Conservation (phyloP, 805 yeast genomes). For the Metschnikowia kofuensis region DNA sequence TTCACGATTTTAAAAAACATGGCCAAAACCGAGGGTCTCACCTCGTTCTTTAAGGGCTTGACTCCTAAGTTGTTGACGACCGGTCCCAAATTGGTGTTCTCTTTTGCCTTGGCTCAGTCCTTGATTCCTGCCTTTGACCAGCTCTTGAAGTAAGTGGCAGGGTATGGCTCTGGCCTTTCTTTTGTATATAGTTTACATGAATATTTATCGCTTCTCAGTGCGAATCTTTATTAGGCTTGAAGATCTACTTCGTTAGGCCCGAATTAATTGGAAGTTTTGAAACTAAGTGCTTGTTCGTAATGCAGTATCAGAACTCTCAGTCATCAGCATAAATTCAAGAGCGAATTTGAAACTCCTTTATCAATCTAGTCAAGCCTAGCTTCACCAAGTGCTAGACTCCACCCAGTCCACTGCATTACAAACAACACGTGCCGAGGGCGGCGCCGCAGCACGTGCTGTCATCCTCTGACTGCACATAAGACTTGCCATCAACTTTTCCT, state of each 20-base stretch:
- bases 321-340: no score
- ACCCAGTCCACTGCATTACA: neutral
- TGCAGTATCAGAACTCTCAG: no score
- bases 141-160: conserved; percentile 38
- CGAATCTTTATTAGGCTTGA: no score
- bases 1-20: conserved; percentile 89
- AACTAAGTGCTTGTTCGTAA: no score
- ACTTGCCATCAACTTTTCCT: no score
- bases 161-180: neutral
- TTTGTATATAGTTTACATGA: conserved; percentile 8
- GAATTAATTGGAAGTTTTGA: no score
- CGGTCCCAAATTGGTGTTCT: conserved; percentile 96
- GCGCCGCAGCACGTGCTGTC: neutral
- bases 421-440: neutral
- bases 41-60: conserved; percentile 93
- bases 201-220: no score
- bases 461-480: neutral
- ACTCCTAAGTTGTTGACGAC: conserved; percentile 96
- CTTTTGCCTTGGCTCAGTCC: conserved; percentile 97
- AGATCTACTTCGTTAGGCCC: no score
- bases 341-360: neutral
- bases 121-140: conserved; percentile 95
- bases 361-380: no score
- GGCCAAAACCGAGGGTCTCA: conserved; percentile 83
- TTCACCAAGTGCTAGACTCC: no score